These are phyloP conservation scores for Penicillium dipodomyicola DNA, from an alignment of 495 filamentous ascomycete species.

Conservation along the genomic window DNA sequence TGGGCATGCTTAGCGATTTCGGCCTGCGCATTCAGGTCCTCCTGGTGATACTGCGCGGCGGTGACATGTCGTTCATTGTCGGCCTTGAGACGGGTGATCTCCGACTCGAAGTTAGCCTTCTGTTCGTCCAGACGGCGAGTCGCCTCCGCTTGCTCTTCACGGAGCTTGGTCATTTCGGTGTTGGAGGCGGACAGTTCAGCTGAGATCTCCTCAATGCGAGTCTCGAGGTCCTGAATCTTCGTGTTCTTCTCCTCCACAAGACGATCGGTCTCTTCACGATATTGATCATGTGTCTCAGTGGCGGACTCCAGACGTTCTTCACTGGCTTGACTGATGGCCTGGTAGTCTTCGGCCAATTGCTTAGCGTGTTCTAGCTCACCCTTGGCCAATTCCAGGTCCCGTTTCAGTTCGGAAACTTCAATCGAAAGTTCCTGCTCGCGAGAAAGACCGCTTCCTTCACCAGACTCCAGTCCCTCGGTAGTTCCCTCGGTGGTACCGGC, in stretches of 20 bases:
- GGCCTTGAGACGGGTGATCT: conserved; percentile 80
- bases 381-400: conserved; percentile 71
- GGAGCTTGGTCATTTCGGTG: conserved; percentile 71
- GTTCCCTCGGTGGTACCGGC: conserved; percentile 36
- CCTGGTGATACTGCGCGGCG: conserved; percentile 76
- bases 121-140: conserved; percentile 75
- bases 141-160: conserved; percentile 72
- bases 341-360: conserved; percentile 80
- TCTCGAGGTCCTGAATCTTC: conserved; percentile 73
- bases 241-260: conserved; percentile 69
- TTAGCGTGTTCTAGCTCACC: conserved; percentile 76
- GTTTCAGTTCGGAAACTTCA: conserved; percentile 79
- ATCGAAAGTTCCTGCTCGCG: conserved; percentile 83
- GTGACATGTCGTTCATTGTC: conserved; percentile 77
- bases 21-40: conserved; percentile 88
- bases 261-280: conserved; percentile 76
- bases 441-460: conserved; percentile 53
- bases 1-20: conserved; percentile 91
- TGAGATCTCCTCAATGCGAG: conserved; percentile 76
- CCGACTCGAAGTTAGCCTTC: conserved; percentile 66
- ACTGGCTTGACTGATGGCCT: conserved; percentile 79
- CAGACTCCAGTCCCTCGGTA: conserved; percentile 34
- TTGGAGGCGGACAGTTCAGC: conserved; percentile 76
- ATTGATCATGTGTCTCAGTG: conserved; percentile 79
- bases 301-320: conserved; percentile 83